These are phyloP conservation scores for Pleurotus tuber-regium DNA, from an alignment of 768 basidiomycete species.

Conservation along the genomic window DNA sequence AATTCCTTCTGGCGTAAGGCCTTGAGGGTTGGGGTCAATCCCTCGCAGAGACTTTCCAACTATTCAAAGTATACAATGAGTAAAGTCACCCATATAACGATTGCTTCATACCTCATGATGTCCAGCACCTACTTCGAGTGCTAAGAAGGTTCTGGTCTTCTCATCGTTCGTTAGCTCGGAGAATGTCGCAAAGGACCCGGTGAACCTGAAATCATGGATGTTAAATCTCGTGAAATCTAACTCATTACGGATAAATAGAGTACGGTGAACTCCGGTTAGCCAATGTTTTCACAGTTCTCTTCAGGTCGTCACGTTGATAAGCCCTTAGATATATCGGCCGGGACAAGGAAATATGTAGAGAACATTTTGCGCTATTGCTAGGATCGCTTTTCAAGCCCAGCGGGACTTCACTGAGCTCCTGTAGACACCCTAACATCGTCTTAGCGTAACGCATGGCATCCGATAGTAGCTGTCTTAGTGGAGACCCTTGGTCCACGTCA, in stretches of 20 bases:
- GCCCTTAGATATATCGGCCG: conserved; percentile 77
- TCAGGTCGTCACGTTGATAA: conserved; percentile 77
- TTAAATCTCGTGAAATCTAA: not conserved
- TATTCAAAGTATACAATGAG: conserved; percentile 28
- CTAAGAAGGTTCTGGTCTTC: conserved; percentile 75
- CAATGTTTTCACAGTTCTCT: conserved; percentile 51
- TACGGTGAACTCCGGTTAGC: conserved; percentile 49
- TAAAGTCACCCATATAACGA: not conserved
- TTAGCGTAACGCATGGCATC: conserved; percentile 45
- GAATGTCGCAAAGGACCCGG: conserved; percentile 69
- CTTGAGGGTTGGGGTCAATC: conserved; percentile 56
- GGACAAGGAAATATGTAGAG: conserved; percentile 85
- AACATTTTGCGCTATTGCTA: conserved; percentile 23
- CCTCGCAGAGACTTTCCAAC: conserved; percentile 55
- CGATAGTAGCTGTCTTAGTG: conserved; percentile 44
- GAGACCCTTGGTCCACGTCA: conserved; percentile 36
- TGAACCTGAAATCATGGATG: conserved; percentile 48
- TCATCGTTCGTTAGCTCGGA: conserved; percentile 79
- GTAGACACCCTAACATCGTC: conserved; percentile 42
- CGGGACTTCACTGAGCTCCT: conserved; percentile 30
- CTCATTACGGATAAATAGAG: conserved; percentile 10
- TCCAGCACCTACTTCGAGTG: conserved; percentile 81
- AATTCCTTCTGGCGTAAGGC: conserved; percentile 73
- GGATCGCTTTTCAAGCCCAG: conserved; percentile 18
- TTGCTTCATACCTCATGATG: conserved; percentile 57